Base-by-base conservation (phyloP, 2,329 filamentous ascomycete species). In the Alternaria burnsii region DNA sequence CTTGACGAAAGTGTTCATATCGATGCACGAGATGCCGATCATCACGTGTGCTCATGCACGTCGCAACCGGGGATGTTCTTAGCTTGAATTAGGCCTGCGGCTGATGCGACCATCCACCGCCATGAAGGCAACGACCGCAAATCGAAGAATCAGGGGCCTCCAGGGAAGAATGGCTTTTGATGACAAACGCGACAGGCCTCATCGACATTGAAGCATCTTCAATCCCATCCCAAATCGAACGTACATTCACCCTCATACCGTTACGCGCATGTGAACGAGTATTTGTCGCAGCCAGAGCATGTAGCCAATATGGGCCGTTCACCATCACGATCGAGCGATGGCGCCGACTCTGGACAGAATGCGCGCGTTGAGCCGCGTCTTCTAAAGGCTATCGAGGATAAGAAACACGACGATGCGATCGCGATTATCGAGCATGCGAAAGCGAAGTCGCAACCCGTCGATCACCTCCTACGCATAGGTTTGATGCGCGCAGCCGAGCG, bases 401-500 rank as follows among this genome's bases (percentile, higher is more conserved):
- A 64, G 40, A 69, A 68, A 36, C 63, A 75, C 44, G 68, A 70
- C 24, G 71, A 75, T n/a, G 72, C 69, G 10, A 70, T 73, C 43
- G 70, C 72, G 20, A 74, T 78, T n/a, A 76, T 78, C 71, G 74
- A 78, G 55, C 60, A 74, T 28, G 72, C 72, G 34, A 74, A 72
- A 53, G 62, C 68, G 9, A 74, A 74, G 55, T 63, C 68, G 50
- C 71, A 76, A 58, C 71, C 73, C 32, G 57, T 61, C 63, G 76
- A 77, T 38, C 72, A 77, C 69, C 69, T 78, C 34, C 63, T 78
- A 44, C 75, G 76, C 60, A 78, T 78, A 51, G 76, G 71, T 3
- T 52, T 78, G 18, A 71, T 75, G 71, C 75, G 76, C 55, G 74
- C 74, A 14, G 68, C 74, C 58, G 75, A 78, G 58, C 71, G 72